Evolutionary conservation across 306 rosid species (phyloP), one percentile per base, ranked within the genome.

Genomic region (Coriaria nepalensis): DNA sequence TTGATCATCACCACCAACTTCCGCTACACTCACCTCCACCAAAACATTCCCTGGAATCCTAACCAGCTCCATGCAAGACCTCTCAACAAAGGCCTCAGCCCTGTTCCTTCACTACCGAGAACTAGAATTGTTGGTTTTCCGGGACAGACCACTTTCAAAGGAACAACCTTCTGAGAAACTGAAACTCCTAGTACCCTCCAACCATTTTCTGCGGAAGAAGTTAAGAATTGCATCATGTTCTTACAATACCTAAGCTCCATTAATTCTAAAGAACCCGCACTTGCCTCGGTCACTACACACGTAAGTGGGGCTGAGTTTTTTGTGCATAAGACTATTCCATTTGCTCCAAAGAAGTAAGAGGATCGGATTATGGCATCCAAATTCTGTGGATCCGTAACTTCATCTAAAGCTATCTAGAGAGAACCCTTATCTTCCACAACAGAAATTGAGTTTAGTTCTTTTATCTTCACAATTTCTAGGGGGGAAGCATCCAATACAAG

Each of bases 321-420:
- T 12, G 96, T 93, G 52, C 96, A 87, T 61, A 87, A 70, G 15
- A 80, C 86, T 38, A 83, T 76, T 47, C 96, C 96, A n/a, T 88
- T 66, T 34, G 78, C 96, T 40, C 96, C 96, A 40, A 87, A 87
- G 64, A 65, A 87, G 64, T 83, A 83, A 1, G 96, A 70, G 11
- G 96, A 88, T 73, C 96, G 80, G 53, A 88, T 74, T 38, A 88
- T 83, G 51, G 94, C 94, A 50, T 94, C 96, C 64, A 88, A 66
- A 71, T 88, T 88, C 52, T 88, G 94, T 51, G 96, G 94, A 76
- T 90, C 95, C 1, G 94, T 77, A 38, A 90, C 98, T 68, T 90
- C 98, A 38, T 90, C 98, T 74, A 90, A 62, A 39, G 95, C 98
- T 41, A 90, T 68, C 98, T 95, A 85, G 42, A 90, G 92, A 53